Evolutionary conservation across 2,329 filamentous ascomycete species (phyloP), one percentile per base, ranked within the genome.

Genomic region (Cercospora sojina): DNA sequence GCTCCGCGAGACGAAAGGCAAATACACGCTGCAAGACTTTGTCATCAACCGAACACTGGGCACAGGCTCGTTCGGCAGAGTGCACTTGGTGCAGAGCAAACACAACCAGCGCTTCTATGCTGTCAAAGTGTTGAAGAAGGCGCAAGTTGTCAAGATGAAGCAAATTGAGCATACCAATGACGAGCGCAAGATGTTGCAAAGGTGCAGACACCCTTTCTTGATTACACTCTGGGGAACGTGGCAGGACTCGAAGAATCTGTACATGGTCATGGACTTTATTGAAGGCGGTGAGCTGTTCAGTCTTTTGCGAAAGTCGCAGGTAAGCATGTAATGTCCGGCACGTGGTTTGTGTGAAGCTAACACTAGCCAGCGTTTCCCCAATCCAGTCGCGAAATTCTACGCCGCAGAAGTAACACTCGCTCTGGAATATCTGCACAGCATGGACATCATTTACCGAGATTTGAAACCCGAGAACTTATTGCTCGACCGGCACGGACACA

Each of bases 261-360:
- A 99, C 86, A 99, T 99, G 95, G 95, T 99, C 75, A 99, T 99
- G 95, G 95, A 99, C 80, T 99, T 99, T 83, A 94, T 99, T 62
- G 95, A 99, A 81, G 95, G 95, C 73, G 95, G 95, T 76, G 95
- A 99, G 84, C 85, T 99, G 63, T 99, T 99, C 79, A 98, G 94
- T 72, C 81, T 99, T 74, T 83, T 99, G 74, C 87, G 95, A 74
- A 98, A 99, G 81, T 98, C 94, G 65, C 89, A 84, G 89, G 94
- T 68, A 53, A 68, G 63, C 57, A 5, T 8, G 7, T 10, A 13
- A 60, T 31, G 2, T 9, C 5, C 27, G 12, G 6, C n/a, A 47
- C 18, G 13, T 16, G 16, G 23, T 29, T 9, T 10, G 35, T 43
- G 55, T 20, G 12, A 23, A 35, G 35, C n/a, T 32, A 43, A 60